Percentiles rank a stretch among this genome's conserved stretches.
phyloP scores from a whole-genome alignment of 75 land plant species.

The Sequoia sempervirens region DNA sequence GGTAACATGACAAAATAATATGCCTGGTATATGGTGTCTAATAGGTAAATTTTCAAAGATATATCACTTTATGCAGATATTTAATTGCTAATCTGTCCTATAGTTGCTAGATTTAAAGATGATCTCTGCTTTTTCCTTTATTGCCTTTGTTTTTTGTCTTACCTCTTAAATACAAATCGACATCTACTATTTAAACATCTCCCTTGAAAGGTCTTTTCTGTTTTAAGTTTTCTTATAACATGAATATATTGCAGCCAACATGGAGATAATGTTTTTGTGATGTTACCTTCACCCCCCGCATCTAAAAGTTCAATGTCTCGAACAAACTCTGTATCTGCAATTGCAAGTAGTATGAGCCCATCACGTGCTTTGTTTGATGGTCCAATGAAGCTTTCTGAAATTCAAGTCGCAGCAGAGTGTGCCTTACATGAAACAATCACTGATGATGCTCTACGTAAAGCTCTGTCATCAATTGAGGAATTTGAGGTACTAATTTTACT shows the following conservation, averaged over 20 bases:
- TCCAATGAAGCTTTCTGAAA: slow-evolving; percentile 88
- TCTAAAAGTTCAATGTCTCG: slow-evolving; percentile 13
- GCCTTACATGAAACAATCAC: too few species aligned
- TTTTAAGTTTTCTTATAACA: slow-evolving; percentile 2
- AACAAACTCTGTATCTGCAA: neutral
- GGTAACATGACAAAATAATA: slow-evolving; percentile 13
- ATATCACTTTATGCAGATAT: neutral
- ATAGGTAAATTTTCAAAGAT: neutral
- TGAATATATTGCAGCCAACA: slow-evolving; percentile 37
- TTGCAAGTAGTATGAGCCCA: slow-evolving; percentile 12
- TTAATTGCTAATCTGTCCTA: neutral
- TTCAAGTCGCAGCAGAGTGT: slow-evolving; percentile 66
- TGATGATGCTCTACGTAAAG: too few species aligned
- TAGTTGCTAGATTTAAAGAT: neutral
- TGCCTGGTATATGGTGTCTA: slow-evolving; percentile 22
- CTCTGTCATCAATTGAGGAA: too few species aligned
- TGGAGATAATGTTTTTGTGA: too few species aligned
- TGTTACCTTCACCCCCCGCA: too few species aligned
- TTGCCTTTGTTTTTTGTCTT: neutral
- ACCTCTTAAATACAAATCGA: neutral
- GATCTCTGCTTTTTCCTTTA: neutral
- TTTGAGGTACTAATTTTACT: slow-evolving; percentile 30
- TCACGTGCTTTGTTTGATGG: slow-evolving; percentile 39
- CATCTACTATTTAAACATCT: neutral
- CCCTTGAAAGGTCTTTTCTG: neutral